Percentiles rank a stretch among this genome's conserved stretches.
phyloP scores from a whole-genome alignment of 768 basidiomycete species.

The Collybiopsis confluens region DNA sequence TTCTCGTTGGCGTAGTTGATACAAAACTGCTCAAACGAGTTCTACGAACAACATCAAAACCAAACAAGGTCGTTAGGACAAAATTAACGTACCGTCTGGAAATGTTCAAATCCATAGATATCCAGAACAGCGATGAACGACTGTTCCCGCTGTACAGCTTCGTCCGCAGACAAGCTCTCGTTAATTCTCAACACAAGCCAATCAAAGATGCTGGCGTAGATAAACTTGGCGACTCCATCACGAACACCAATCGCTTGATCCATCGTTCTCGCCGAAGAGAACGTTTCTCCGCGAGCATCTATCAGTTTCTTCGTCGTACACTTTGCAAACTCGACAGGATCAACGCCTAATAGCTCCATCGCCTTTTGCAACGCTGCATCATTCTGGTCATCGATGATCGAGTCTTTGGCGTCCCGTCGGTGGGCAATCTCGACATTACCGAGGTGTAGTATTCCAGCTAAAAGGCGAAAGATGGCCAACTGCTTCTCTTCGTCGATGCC shows the following conservation, averaged over 20 bases:
- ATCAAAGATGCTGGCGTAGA: conserved; percentile 97
- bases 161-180: conserved; percentile 59
- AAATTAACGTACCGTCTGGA: conserved; percentile 71
- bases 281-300: conserved; percentile 77
- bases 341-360: conserved; percentile 86
- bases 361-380: conserved; percentile 78
- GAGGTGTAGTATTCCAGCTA: conserved; percentile 90
- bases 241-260: conserved; percentile 90
- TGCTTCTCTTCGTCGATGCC: conserved; percentile 97
- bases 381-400: conserved; percentile 67
- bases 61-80: not conserved
- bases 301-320: conserved; percentile 95
- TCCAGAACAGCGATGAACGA: conserved; percentile 99
- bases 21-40: conserved; percentile 86
- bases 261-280: conserved; percentile 78
- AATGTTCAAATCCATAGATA: conserved; percentile 97
- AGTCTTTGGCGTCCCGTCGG: conserved; percentile 62
- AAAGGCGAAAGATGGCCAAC: conserved; percentile 93
- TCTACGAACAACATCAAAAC: not conserved
- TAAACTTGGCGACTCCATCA: conserved; percentile 96
- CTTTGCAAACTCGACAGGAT: conserved; percentile 52
- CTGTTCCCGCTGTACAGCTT: conserved; percentile 47
- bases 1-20: conserved; percentile 99
- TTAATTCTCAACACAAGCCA: conserved; percentile 98
- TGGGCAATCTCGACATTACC: conserved; percentile 93